These are phyloP conservation scores for Fusarium sulawesiense DNA, from an alignment of 2,329 filamentous ascomycete species.

Conservation along the genomic window DNA sequence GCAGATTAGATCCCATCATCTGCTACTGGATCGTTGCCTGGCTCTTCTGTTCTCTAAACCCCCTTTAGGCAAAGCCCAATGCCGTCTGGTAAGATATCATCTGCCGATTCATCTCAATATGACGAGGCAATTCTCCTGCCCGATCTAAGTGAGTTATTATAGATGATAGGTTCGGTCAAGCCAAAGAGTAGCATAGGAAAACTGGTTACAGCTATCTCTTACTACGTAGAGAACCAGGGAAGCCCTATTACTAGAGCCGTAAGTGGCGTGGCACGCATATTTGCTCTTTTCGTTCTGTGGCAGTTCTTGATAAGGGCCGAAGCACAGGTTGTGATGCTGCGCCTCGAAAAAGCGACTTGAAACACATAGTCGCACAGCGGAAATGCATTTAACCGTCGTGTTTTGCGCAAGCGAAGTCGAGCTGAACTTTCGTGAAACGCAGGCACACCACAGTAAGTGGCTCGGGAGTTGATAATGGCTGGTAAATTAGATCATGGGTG, in stretches of 20 bases:
- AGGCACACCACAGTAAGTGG: conserved; percentile 4
- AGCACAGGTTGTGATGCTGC: conserved; percentile 27
- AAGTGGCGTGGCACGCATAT: conserved; percentile 4
- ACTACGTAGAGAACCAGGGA: not conserved
- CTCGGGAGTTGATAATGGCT: not conserved
- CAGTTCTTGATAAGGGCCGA: conserved; percentile 6
- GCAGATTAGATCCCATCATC: conserved; percentile 32
- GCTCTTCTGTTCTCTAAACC: not conserved
- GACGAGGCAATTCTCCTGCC: conserved; percentile 7
- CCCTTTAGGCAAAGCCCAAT: not conserved
- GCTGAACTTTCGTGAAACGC: conserved; percentile 34
- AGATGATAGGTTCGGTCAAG: not conserved
- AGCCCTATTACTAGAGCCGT: conserved; percentile 3
- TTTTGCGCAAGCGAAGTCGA: conserved; percentile 17
- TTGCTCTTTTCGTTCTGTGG: conserved; percentile 3
- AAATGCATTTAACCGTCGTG: not conserved
- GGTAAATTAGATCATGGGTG: not conserved
- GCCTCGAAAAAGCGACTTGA: conserved; percentile 4
- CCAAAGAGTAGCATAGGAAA: not conserved
- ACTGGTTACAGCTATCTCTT: not conserved
- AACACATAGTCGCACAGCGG: not conserved
- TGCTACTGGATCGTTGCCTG: conserved; percentile 6
- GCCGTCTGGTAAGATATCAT: conserved; percentile 7
- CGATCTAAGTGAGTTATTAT: not conserved
- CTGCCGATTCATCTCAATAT: conserved; percentile 3